Percentiles rank a stretch among this genome's conserved stretches.
Conservation (phyloP, 192 early-diverging fungal species). For the Thoreauomyces humboldtii region DNA sequence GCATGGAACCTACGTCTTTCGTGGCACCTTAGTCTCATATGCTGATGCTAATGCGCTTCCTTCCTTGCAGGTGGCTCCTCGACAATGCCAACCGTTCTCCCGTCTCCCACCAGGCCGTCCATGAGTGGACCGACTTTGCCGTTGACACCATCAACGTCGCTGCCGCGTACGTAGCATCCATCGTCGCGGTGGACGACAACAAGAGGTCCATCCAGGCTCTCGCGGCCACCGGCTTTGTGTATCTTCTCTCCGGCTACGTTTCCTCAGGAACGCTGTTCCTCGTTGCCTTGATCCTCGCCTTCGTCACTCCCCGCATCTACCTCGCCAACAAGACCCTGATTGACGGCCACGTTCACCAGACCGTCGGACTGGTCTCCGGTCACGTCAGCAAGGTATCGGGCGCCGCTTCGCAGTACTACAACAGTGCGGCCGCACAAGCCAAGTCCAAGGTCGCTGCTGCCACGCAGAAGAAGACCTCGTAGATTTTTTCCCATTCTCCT, state of each 20-base stretch:
- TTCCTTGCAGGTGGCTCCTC: constrained; percentile 24
- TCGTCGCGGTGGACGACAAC: constrained; percentile 26
- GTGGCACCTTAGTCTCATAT: too few species aligned
- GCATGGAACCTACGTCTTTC: too few species aligned
- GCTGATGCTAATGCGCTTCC: too few species aligned
- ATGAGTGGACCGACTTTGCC: constrained; percentile 17
- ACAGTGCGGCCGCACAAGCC: constrained; percentile 7
- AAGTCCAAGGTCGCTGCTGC: constrained; percentile 2
- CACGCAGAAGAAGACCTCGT: constrained; percentile 12
- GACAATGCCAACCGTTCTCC: constrained; percentile 22
- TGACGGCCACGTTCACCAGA: constrained; percentile 3
- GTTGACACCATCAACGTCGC: constrained; percentile 20
- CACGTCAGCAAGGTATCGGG: neutral
- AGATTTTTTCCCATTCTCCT: too few species aligned
- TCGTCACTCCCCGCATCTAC: constrained; percentile 18
- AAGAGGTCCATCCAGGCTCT: constrained; percentile 8
- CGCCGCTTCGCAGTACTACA: neutral
- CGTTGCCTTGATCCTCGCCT: constrained; percentile 1
- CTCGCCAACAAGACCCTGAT: constrained; percentile 19
- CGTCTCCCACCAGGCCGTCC: constrained; percentile 1
- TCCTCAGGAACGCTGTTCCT: constrained; percentile 7
- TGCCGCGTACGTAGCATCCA: neutral
- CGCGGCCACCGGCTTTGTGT: neutral
- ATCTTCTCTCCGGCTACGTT: constrained; percentile 9
- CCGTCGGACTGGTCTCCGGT: neutral